These are phyloP conservation scores for Kazachstania sp. DNA, from an alignment of 1,139 yeast genomes.

Conservation along the genomic window DNA sequence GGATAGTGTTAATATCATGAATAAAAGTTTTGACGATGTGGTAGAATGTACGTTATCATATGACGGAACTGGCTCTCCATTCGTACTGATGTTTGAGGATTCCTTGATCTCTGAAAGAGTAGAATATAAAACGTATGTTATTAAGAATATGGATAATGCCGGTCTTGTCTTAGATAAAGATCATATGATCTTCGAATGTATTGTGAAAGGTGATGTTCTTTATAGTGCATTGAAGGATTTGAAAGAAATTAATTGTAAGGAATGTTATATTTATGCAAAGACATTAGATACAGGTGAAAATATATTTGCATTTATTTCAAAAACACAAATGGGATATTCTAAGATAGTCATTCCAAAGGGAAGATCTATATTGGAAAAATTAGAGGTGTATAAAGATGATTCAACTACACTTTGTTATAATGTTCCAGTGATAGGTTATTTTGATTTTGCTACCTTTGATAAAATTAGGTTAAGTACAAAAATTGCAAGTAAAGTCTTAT, in stretches of 20 bases:
- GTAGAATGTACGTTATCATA: slow-evolving; percentile 44
- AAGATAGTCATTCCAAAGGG: slow-evolving; percentile 62
- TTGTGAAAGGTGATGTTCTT: slow-evolving; percentile 57
- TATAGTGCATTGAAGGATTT: slow-evolving; percentile 60
- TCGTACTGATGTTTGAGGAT: slow-evolving; percentile 66
- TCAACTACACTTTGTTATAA: slow-evolving; percentile 24
- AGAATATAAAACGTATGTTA: slow-evolving; percentile 53
- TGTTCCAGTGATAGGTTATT: slow-evolving; percentile 35
- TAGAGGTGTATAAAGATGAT: slow-evolving; percentile 30
- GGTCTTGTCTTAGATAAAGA: slow-evolving; percentile 43
- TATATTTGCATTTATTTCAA: slow-evolving; percentile 45
- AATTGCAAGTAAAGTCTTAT: slow-evolving; percentile 50
- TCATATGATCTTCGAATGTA: slow-evolving; percentile 51
- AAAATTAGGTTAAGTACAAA: slow-evolving; percentile 47
- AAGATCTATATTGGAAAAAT: slow-evolving; percentile 49
- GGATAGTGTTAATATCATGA: slow-evolving; percentile 40
- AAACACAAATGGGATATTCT: slow-evolving; percentile 56
- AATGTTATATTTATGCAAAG: slow-evolving; percentile 45
- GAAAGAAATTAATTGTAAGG: slow-evolving; percentile 53
- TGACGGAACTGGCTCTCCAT: slow-evolving; percentile 54
- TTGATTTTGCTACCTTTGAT: slow-evolving; percentile 46
- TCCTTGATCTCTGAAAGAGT: slow-evolving; percentile 58
- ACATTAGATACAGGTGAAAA: slow-evolving; percentile 26
- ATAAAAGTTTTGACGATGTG: slow-evolving; percentile 24
- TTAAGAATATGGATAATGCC: slow-evolving; percentile 33